Evolutionary conservation across 495 filamentous ascomycete species (phyloP).

Genomic region (Talaromyces ruber): DNA sequence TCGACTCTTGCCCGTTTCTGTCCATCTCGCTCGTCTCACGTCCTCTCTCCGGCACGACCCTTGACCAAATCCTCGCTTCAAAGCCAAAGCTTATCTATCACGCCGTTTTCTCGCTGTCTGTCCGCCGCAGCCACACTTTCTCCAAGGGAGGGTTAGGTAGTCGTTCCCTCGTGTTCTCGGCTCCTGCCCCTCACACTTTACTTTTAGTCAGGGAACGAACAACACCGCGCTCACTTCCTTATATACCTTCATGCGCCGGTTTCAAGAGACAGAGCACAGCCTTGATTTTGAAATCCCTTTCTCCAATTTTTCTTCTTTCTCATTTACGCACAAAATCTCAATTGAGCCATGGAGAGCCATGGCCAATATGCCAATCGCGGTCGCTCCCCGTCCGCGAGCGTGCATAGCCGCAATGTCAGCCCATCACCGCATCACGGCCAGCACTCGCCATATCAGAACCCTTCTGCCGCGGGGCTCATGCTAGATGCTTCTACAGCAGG

Average conservation of each 20-base stretch:
- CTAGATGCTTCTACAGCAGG: slow-evolving; percentile 22
- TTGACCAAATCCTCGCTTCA: background rate
- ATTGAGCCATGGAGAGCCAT: slow-evolving; percentile 6
- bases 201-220: background rate
- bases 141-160: background rate
- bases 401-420: slow-evolving; percentile 34
- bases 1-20: background rate
- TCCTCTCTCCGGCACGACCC: background rate
- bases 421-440: slow-evolving; percentile 23
- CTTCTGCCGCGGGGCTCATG: slow-evolving; percentile 21
- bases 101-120: background rate
- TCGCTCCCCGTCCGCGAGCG: slow-evolving; percentile 15
- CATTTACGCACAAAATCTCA: background rate
- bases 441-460: slow-evolving; percentile 28
- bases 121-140: background rate
- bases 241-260: background rate
- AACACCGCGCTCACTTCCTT: background rate
- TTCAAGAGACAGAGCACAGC: background rate
- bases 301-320: background rate
- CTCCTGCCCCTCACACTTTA: background rate
- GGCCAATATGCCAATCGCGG: slow-evolving; percentile 12
- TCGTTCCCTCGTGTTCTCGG: background rate
- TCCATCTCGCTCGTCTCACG: background rate
- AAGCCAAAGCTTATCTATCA: background rate
- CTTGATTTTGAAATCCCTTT: background rate